Conservation (phyloP, 192 early-diverging fungal species). For the Backusella macrospora region DNA sequence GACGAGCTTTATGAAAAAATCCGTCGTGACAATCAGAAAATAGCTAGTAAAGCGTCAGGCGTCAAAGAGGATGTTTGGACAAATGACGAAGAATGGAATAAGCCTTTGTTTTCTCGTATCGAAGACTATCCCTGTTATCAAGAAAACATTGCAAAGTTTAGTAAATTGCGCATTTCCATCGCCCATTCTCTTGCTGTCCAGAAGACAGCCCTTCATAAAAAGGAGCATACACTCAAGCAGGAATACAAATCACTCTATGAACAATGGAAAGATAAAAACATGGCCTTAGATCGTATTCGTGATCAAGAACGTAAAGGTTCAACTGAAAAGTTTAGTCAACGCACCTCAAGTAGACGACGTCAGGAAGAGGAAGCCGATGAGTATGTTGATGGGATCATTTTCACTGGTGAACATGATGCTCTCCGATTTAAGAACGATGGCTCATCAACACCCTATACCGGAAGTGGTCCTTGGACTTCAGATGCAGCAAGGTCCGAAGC, state of each 20-base stretch:
- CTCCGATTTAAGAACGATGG: constrained; percentile 29
- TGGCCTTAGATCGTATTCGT: constrained; percentile 34
- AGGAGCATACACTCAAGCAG: constrained; percentile 45
- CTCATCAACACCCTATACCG: constrained; percentile 29
- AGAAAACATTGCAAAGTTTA: constrained; percentile 37
- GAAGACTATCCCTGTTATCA: constrained; percentile 52
- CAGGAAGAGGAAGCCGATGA: constrained; percentile 29
- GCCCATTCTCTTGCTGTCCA: constrained; percentile 8
- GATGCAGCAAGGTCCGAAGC: constrained; percentile 81
- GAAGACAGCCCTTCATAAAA: constrained; percentile 32
- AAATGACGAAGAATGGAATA: constrained; percentile 34
- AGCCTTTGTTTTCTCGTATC: constrained; percentile 39
- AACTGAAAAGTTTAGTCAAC: constrained; percentile 23
- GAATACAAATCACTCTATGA: constrained; percentile 53
- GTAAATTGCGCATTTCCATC: constrained; percentile 2
- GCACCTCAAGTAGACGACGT: constrained; percentile 12
- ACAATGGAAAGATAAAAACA: constrained; percentile 48
- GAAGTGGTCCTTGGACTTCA: constrained; percentile 54
- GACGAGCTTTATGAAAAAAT: constrained; percentile 43
- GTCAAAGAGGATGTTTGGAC: constrained; percentile 29
- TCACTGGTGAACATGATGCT: constrained; percentile 29
- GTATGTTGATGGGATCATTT: constrained; percentile 27
- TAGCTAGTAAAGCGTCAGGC: constrained; percentile 27
- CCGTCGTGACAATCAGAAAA: constrained; percentile 27
- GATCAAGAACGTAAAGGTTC: constrained; percentile 35